Conservation (phyloP, 129 eudicot genomes). For the Smallanthus sonchifolius region DNA sequence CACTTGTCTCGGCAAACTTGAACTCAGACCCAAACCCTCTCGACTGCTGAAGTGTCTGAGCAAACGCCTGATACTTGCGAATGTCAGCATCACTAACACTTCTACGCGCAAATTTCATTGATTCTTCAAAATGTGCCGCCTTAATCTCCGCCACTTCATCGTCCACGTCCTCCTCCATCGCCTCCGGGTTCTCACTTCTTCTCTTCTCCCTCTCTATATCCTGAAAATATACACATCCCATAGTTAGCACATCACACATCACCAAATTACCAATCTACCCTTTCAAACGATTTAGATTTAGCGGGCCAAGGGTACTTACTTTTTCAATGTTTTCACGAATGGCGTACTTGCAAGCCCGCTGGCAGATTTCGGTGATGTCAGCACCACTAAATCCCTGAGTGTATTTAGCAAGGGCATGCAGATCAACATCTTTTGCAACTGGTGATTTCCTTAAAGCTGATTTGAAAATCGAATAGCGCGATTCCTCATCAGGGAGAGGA, state of each 20-base stretch:
- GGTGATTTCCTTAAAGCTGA: conserved; percentile 91
- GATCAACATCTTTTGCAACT: conserved; percentile 74
- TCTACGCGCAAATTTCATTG: conserved; percentile 95
- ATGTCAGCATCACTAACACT: conserved; percentile 97
- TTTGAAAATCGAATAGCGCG: conserved; percentile 80
- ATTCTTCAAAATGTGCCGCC: conserved; percentile 79
- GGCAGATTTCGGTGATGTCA: conserved; percentile 93
- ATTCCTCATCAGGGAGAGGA: conserved; percentile 94
- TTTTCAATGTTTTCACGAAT: conserved; percentile 61
- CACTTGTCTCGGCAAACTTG: conserved; percentile 44
- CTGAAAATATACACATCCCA: conserved; percentile 26
- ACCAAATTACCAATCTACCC: not conserved
- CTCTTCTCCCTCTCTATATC: conserved; percentile 67
- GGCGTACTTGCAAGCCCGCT: conserved; percentile 65
- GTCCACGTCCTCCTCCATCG: conserved; percentile 74
- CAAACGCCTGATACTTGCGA: conserved; percentile 79
- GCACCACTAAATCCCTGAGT: conserved; percentile 98
- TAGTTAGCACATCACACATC: not conserved
- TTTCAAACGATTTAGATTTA: not conserved
- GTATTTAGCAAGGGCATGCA: conserved; percentile 83
- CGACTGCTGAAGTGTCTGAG: conserved; percentile 75
- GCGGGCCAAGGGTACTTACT: conserved; percentile 21
- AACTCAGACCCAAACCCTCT: conserved; percentile 72
- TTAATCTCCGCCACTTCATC: conserved; percentile 74
- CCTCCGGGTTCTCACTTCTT: conserved; percentile 66